phyloP scores from a whole-genome alignment of 225 moss, liverwort and hornwort species.

The Anthoceros angustus region DNA sequence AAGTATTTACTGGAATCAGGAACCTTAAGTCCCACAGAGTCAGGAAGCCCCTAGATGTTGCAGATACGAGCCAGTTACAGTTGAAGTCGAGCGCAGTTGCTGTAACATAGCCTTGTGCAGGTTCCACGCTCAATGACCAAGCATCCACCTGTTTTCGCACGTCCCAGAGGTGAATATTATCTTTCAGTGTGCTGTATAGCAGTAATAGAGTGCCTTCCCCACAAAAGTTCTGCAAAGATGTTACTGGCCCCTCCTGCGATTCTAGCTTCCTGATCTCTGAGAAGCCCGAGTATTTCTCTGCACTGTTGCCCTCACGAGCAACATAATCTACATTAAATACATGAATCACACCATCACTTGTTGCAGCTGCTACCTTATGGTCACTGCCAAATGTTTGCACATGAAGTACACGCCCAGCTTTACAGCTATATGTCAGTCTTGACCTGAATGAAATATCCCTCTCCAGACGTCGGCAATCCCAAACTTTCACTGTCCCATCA shows the following conservation, averaged over 20 bases:
- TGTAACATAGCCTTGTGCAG: slow-evolving; percentile 71
- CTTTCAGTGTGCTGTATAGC: slow-evolving; percentile 77
- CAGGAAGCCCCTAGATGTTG: slow-evolving; percentile 78
- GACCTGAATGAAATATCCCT: slow-evolving; percentile 86
- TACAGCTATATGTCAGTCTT: slow-evolving; percentile 66
- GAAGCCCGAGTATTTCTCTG: slow-evolving; percentile 66
- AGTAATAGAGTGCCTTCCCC: slow-evolving; percentile 65
- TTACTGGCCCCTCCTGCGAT: slow-evolving; percentile 70
- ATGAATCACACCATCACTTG: slow-evolving; percentile 67
- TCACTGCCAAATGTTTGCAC: slow-evolving; percentile 69
- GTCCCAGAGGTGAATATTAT: slow-evolving; percentile 79
- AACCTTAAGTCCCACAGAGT: slow-evolving; percentile 95
- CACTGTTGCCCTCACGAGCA: slow-evolving; percentile 57
- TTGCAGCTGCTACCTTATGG: slow-evolving; percentile 78
- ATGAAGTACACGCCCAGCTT: slow-evolving; percentile 53
- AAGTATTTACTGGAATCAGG: slow-evolving; percentile 72
- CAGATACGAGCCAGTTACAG: slow-evolving; percentile 85
- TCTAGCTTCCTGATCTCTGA: slow-evolving; percentile 79
- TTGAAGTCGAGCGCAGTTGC: slow-evolving; percentile 65
- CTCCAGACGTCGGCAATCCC: slow-evolving; percentile 89
- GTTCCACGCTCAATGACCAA: slow-evolving; percentile 63
- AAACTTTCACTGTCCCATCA: slow-evolving; percentile 95
- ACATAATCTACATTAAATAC: slow-evolving; percentile 86
- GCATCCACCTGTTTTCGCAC: slow-evolving; percentile 54
- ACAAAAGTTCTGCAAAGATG: slow-evolving; percentile 63